phyloP scores from a whole-genome alignment of 306 rosid species.

The Astragalus glycyphyllos region DNA sequence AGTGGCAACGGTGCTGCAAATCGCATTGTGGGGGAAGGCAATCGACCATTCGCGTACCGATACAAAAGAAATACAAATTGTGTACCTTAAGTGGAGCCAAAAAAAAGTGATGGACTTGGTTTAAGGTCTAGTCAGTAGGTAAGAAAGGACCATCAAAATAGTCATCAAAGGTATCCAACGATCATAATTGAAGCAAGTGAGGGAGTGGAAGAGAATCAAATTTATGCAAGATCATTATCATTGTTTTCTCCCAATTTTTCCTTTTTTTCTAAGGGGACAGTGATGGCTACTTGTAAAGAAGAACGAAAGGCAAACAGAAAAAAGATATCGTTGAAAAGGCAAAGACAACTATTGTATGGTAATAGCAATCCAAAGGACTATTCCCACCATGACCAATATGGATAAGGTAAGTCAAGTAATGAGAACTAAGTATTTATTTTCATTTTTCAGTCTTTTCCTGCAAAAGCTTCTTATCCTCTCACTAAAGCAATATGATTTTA shows the following conservation, averaged over 20 bases:
- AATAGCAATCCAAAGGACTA: conserved; percentile 41
- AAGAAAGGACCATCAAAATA: conserved; percentile 55
- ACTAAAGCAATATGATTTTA: conserved; percentile 34
- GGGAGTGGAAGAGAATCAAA: conserved; percentile 32
- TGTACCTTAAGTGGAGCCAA: too few species aligned
- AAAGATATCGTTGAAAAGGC: conserved; percentile 41
- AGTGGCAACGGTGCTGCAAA: too few species aligned
- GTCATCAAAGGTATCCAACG: conserved; percentile 48
- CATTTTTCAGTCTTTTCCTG: conserved; percentile 13
- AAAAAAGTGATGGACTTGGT: conserved; percentile 34
- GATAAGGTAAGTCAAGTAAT: conserved; percentile 51
- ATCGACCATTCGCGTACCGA: too few species aligned
- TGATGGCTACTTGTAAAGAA: conserved; percentile 48
- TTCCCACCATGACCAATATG: conserved; percentile 58
- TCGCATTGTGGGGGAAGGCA: too few species aligned
- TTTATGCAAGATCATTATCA: conserved; percentile 52
- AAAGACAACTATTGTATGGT: conserved; percentile 45
- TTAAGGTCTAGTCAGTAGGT: conserved; percentile 51
- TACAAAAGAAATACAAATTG: too few species aligned
- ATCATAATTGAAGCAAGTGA: conserved; percentile 43
- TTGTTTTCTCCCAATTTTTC: conserved; percentile 27
- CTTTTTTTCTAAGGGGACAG: conserved; percentile 40
- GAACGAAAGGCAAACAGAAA: conserved; percentile 34
- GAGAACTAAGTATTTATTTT: conserved; percentile 29
- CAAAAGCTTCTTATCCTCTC: conserved; percentile 43